These are phyloP conservation scores for Stygiomarasmius scandens DNA, from an alignment of 1,284 basidiomycete species.

Conservation along the genomic window DNA sequence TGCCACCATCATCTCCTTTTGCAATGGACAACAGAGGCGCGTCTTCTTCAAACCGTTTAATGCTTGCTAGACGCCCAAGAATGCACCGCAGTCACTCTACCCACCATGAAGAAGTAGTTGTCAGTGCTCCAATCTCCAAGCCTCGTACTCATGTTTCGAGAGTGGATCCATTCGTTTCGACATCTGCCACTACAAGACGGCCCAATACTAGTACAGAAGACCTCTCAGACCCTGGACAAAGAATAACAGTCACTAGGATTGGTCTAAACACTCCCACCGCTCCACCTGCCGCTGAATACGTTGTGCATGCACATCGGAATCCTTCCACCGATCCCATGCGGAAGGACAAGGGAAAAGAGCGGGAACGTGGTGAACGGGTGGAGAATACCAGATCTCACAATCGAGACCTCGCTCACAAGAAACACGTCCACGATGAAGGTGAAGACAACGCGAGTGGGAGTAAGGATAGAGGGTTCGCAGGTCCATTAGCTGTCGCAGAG, in stretches of 20 bases:
- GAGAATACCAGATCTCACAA: neutral
- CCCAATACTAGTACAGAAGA: neutral
- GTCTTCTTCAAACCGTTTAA: neutral
- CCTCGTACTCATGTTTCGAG: neutral
- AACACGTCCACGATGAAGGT: slow-evolving; percentile 11
- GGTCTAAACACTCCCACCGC: neutral
- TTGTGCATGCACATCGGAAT: neutral
- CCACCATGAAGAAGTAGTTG: neutral
- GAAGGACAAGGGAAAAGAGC: slow-evolving; percentile 24
- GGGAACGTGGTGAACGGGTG: neutral
- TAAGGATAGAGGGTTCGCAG: slow-evolving; percentile 23
- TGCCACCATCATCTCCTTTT: neutral
- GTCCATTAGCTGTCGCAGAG: slow-evolving; percentile 44
- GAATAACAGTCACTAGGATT: neutral
- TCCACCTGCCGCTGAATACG: neutral
- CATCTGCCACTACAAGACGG: neutral
- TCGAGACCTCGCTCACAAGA: slow-evolving; percentile 6
- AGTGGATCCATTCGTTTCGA: neutral
- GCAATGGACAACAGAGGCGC: neutral
- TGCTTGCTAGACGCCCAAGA: neutral
- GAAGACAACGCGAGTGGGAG: neutral
- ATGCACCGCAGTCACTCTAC: neutral
- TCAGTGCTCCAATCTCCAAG: neutral
- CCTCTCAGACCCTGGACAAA: slow-evolving; percentile 6
- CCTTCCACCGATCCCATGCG: neutral